These are phyloP conservation scores for Albatrellus ellisii DNA, from an alignment of 768 basidiomycete genomes.

Conservation along the genomic window DNA sequence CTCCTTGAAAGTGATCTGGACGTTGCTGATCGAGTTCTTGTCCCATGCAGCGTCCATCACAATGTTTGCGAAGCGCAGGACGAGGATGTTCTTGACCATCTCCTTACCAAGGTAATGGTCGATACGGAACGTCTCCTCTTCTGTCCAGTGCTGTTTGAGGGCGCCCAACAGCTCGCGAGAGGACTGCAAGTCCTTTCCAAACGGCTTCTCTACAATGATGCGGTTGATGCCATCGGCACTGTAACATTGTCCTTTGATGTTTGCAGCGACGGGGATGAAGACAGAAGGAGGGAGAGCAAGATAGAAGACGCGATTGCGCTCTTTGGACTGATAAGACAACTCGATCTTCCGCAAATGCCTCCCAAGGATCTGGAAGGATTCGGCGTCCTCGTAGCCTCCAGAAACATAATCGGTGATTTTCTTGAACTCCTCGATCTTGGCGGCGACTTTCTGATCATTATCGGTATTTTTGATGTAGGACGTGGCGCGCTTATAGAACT, in stretches of 20 bases:
- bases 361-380: constrained; percentile 66
- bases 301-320: constrained; percentile 83
- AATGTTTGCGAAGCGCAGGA: constrained; percentile 90
- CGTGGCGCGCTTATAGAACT: constrained; percentile 75
- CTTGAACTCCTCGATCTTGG: constrained; percentile 77
- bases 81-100: constrained; percentile 98
- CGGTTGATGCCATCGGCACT: constrained; percentile 63
- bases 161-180: constrained; percentile 64
- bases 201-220: constrained; percentile 97
- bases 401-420: constrained; percentile 66
- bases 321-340: constrained; percentile 44
- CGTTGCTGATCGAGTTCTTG: constrained; percentile 90
- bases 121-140: constrained; percentile 98
- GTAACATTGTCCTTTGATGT: constrained; percentile 76
- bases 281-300: constrained; percentile 96
- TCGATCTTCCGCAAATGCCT: constrained; percentile 72
- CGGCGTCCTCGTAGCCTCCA: constrained; percentile 79
- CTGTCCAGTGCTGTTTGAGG: constrained; percentile 81
- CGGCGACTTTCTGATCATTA: constrained; percentile 41
- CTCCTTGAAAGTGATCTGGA: constrained; percentile 99
- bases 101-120: constrained; percentile 99
- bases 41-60: constrained; percentile 87
- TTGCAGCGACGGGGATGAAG: constrained; percentile 79
- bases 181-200: constrained; percentile 87
- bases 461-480: constrained; percentile 76